Percentiles rank a stretch among this genome's conserved stretches.
These are phyloP conservation scores for Ophiocordyceps polyrhachis-furcata DNA, from an alignment of 2,329 filamentous ascomycete species.

Conservation along the genomic window DNA sequence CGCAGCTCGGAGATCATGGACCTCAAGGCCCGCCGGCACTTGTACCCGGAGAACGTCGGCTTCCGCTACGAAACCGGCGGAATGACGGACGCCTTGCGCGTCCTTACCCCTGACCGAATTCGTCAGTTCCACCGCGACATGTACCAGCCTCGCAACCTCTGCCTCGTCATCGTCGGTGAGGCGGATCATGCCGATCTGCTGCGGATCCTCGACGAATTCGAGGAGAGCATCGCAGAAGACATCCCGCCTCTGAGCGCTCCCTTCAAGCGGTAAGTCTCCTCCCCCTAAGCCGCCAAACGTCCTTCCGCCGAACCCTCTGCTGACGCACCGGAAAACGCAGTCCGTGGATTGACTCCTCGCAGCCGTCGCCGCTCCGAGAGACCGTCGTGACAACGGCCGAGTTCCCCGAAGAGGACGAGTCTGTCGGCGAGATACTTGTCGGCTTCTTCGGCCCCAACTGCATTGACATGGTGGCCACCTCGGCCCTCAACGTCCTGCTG, in stretches of 20 bases:
- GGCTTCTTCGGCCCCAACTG: constrained; percentile 76
- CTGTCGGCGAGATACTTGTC: constrained; percentile 70
- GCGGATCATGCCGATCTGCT: constrained; percentile 68
- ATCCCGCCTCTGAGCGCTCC: constrained; percentile 57
- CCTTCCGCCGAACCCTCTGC: not conserved
- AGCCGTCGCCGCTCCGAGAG: constrained; percentile 52
- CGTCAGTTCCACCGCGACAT: constrained; percentile 89
- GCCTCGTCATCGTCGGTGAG: constrained; percentile 80
- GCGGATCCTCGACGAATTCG: constrained; percentile 69
- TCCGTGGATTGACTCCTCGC: constrained; percentile 80
- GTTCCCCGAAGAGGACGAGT: constrained; percentile 94
- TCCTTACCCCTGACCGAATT: constrained; percentile 75
- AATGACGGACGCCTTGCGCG: constrained; percentile 79
- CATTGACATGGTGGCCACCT: constrained; percentile 46
- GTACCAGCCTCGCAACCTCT: constrained; percentile 95
- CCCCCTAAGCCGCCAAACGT: too few species aligned
- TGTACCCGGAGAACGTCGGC: constrained; percentile 78
- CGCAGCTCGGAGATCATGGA: constrained; percentile 74
- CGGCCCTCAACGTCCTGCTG: constrained; percentile 62
- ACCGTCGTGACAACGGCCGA: constrained; percentile 63
- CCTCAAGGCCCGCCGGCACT: constrained; percentile 54
- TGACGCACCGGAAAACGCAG: constrained; percentile 7
- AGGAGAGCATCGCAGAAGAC: constrained; percentile 65
- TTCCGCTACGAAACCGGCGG: constrained; percentile 98
- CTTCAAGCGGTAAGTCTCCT: constrained; percentile 41